Base-by-base conservation (phyloP, 225 moss, liverwort and hornwort species). In the Polytrichum commune region DNA sequence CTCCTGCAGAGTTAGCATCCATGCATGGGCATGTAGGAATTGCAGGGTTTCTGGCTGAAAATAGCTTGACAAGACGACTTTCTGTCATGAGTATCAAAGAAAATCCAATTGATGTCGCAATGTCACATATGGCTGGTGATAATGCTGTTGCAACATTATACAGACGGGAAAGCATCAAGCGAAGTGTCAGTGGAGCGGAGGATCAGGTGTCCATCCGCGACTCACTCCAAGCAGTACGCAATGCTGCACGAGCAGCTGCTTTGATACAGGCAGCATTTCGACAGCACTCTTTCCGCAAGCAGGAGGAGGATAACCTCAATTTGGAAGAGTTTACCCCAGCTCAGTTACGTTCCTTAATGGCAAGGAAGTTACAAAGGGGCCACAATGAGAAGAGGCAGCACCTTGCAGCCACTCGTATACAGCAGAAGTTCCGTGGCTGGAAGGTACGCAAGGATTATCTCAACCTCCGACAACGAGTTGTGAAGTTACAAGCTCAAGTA, bases 11-110 rank as follows among this genome's bases (percentile, higher is more conserved):
- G 54, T 77, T 97, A 56, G 97, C 97, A 9, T 69, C 75, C 29
- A 35, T 58, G 63, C 83, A 82, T 74, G 97, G 92, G 23, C 91
- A 94, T 69, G 86, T 72, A 23, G 97, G 97, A 8, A 88, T 97
- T 71, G 94, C 91, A 61, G 97, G 81, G 38, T 97, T 88, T 78
- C 66, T 97, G 79, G 94, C 94, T 5, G 90, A 95, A 82, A 86
- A 77, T 67, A 85, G 88, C 60, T 82, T 98, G 20, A 86, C 90
- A 5, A 79, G 75, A 19, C 85, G 95, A 55, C 81, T 98, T 68
- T 80, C 87, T 7, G 69, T 81, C 3, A 82, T 98, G 81, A 93
- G 83, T 6, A 69, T 85, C 13, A 53, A 53, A 35, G 89, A 89
- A 53, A 81, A 57, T 3, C 73, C 75, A 3, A 54, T 62, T 25